Conservation (phyloP, 495 filamentous ascomycete species). For the Penicillium angulare region DNA sequence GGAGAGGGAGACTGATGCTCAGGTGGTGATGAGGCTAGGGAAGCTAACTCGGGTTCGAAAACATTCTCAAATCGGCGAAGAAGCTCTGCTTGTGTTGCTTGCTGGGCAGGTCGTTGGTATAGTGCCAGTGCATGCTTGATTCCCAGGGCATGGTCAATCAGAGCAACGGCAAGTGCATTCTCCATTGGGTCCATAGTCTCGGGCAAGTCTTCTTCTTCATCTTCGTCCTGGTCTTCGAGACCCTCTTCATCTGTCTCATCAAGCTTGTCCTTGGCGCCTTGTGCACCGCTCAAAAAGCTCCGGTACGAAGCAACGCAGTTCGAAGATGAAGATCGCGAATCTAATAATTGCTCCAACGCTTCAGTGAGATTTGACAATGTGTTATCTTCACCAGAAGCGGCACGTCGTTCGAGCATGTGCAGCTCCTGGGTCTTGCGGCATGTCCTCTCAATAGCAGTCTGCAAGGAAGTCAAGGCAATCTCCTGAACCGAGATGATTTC, state of each 20-base stretch:
- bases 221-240: conserved; percentile 45
- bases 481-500: conserved; percentile 75
- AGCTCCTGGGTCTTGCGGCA: conserved; percentile 88
- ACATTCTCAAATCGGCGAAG: conserved; percentile 45
- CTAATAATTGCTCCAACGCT: conserved; percentile 69
- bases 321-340: conserved; percentile 57
- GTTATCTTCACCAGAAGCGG: conserved; percentile 70
- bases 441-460: conserved; percentile 90
- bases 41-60: conserved; percentile 48
- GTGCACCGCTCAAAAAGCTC: conserved; percentile 58
- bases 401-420: conserved; percentile 65
- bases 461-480: conserved; percentile 66
- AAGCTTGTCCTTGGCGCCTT: conserved; percentile 43
- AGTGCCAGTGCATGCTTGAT: conserved; percentile 79
- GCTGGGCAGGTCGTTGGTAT: conserved; percentile 57
- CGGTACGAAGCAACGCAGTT: conserved; percentile 74
- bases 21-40: conserved; percentile 25
- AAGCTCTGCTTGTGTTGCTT: conserved; percentile 58
- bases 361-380: conserved; percentile 66
- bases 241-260: conserved; percentile 43
- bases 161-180: conserved; percentile 78
- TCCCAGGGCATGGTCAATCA: conserved; percentile 84
- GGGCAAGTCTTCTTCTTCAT: conserved; percentile 40
- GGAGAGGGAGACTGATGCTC: conserved; percentile 25
- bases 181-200: conserved; percentile 63